Percentiles rank a stretch among this genome's conserved stretches.
Conservation (phyloP, 768 basidiomycete genomes). For the Suillus bovinus region DNA sequence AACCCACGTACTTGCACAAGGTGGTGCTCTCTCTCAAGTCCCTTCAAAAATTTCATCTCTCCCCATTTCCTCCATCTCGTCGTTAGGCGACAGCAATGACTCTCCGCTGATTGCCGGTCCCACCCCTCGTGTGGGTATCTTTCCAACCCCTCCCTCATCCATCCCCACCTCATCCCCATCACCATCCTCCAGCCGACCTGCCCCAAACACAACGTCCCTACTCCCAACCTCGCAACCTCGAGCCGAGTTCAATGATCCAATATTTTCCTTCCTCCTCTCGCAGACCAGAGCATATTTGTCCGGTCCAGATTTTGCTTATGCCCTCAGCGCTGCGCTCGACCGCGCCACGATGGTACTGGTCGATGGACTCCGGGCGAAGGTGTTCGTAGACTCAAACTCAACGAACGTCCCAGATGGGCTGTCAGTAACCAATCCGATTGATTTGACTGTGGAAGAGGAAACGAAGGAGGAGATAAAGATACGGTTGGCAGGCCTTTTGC, state of each 20-base stretch:
- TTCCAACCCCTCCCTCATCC: constrained; percentile 26
- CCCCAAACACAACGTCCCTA: neutral
- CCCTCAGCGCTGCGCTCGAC: constrained; percentile 75
- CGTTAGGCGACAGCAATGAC: neutral
- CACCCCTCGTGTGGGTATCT: constrained; percentile 9
- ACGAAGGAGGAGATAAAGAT: constrained; percentile 47
- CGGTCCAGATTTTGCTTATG: constrained; percentile 68
- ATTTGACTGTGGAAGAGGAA: constrained; percentile 14
- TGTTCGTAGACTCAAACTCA: constrained; percentile 47
- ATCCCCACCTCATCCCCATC: constrained; percentile 28
- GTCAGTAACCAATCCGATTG: constrained; percentile 20
- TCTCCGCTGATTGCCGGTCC: constrained; percentile 17
- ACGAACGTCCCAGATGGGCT: constrained; percentile 13
- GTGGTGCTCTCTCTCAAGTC: constrained; percentile 41
- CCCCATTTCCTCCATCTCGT: neutral
- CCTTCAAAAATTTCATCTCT: neutral
- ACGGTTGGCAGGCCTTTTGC: constrained; percentile 77
- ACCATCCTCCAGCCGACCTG: constrained; percentile 28
- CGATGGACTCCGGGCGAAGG: constrained; percentile 58
- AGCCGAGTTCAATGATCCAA: constrained; percentile 23
- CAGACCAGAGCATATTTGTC: constrained; percentile 67
- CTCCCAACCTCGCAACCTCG: constrained; percentile 1
- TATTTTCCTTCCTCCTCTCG: constrained; percentile 62
- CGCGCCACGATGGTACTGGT: constrained; percentile 65
- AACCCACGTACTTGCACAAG: constrained; percentile 67